A percentile compares a stretch with the other conserved stretches of the same genome.
Conservation (phyloP, 805 yeast species). For the Kodamaea kaohsiungensis region DNA sequence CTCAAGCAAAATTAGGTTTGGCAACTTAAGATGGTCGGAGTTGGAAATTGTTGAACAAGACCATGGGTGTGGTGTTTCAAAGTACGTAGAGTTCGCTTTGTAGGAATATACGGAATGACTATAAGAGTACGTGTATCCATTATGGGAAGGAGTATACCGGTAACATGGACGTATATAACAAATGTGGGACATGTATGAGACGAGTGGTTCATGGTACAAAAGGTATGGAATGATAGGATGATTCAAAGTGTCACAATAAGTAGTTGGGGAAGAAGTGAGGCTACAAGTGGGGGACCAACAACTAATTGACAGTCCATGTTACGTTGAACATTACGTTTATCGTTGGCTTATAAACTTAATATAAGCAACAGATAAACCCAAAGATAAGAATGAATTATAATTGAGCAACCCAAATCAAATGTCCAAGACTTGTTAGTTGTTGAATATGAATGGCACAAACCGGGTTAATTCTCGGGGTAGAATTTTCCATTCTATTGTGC, state of each 20-base stretch:
- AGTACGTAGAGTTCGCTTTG: no score
- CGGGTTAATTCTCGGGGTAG: not conserved
- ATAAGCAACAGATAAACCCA: no score
- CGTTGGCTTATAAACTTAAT: no score
- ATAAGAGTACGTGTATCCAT: no score
- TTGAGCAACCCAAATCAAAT: no score
- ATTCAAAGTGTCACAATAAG: not conserved
- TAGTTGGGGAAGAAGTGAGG: not conserved
- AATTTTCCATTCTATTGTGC: not conserved
- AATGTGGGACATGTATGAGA: not conserved
- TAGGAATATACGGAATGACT: no score
- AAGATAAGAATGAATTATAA: not conserved
- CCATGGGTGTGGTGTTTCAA: no score
- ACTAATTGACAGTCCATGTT: not conserved
- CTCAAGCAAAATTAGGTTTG: not conserved
- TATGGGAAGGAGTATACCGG: no score
- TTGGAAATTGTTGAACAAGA: not conserved
- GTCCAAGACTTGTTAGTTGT: not conserved
- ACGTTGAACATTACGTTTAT: no score
- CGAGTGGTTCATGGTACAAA: not conserved
- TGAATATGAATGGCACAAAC: not conserved
- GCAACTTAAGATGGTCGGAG: not conserved
- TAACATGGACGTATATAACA: not conserved
- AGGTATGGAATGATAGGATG: not conserved
- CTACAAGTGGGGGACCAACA: not conserved